Evolutionary conservation across 768 basidiomycete genomes (phyloP), one percentile per base, ranked within the genome.

Genomic region (Tylopilus plumbeoviolaceoides): DNA sequence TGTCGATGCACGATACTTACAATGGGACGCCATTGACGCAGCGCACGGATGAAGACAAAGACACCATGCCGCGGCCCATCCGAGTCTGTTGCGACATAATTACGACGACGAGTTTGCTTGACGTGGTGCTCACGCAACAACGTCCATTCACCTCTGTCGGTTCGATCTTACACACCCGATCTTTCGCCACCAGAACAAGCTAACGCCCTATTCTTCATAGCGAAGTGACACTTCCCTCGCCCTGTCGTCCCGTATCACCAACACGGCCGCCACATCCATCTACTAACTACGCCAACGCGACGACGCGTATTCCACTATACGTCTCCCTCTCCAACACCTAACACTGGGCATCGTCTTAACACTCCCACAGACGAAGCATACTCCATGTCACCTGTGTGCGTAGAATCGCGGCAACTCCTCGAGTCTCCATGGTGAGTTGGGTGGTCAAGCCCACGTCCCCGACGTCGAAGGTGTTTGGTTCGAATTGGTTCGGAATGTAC

Each of bases 341-440:
- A 65, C 5, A 59, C 40, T 21, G 53, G 50, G 15, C 73, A 75
- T 52, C 74, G 78, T 57, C 81, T 98, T 33, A 92, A 95, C 67
- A 85, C 86, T 21, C 88, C 95, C 11, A 85, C 82, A 0, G 91
- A 93, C n/a, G n/a, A n/a, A n/a, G n/a, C n/a, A n/a, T n/a, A n/a
- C n/a, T n/a, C n/a, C n/a, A n/a, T n/a, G n/a, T 89, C 85, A 45
- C 95, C 95, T 11, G 89, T 98, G 5, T 84, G 91, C 1, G 83
- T 85, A 40, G 86, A 88, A 61, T 91, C 85, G 58, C 84, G 91
- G 25, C 79, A 79, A 47, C 77, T 97, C 15, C 83, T 99, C 42
- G 83, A 94, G 57, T 89, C 86, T 50, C 93, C 95, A 0, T 78
- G 90, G 27, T 83, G 90, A n/a, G n/a, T n/a, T n/a, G n/a, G n/a